Conservation (phyloP, 495 filamentous ascomycete genomes). For the Trichoderma asperelloides region DNA sequence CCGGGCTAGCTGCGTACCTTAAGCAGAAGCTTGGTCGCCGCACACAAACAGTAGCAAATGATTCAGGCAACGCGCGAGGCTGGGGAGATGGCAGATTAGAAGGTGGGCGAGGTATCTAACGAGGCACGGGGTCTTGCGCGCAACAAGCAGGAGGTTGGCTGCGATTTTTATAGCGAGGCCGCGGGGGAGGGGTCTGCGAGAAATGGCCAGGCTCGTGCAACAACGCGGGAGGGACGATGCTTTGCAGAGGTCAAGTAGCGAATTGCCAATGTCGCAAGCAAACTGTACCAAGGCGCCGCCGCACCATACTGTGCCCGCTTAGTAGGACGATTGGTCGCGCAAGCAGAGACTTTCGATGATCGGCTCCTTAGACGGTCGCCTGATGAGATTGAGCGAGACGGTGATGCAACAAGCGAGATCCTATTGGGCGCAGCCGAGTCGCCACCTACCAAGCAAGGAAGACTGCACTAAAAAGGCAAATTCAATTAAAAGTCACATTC, state of each 20-base stretch:
- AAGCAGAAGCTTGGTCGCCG: neutral
- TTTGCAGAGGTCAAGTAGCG: too few species aligned
- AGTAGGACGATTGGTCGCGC: neutral
- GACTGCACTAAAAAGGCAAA: neutral
- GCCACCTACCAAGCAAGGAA: neutral
- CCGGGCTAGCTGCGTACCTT: too few species aligned
- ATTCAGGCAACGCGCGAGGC: too few species aligned
- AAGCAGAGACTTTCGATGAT: neutral
- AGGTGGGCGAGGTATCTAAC: too few species aligned
- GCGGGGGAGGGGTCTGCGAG: too few species aligned
- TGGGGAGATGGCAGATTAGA: too few species aligned
- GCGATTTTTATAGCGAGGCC: too few species aligned
- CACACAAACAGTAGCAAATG: neutral
- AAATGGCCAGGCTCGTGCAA: too few species aligned
- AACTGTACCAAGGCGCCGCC: neutral
- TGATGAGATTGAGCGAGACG: neutral
- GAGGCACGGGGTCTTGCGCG: too few species aligned
- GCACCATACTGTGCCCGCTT: neutral
- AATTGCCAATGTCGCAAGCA: neutral
- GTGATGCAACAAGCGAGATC: neutral
- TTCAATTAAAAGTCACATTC: too few species aligned
- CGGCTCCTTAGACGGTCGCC: neutral
- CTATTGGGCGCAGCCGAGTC: neutral
- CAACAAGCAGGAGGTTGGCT: too few species aligned
- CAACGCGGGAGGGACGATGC: too few species aligned